A percentile compares a stretch with the other conserved stretches of the same genome.
Conservation (phyloP, 129 eudicot genomes). For the Lactuca saligna region DNA sequence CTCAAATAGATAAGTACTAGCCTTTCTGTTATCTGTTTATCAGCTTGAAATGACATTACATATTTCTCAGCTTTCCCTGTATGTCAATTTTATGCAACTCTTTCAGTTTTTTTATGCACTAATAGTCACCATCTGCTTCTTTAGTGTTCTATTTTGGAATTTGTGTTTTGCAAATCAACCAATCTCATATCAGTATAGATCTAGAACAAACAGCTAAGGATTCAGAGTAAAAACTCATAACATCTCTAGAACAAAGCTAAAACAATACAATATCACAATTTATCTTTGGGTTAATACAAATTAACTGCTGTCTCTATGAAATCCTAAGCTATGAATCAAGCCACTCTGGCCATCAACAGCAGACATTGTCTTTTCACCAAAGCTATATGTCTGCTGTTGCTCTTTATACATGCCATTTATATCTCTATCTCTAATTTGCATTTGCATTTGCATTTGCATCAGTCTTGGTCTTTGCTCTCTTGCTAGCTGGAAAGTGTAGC, state of each 20-base stretch:
- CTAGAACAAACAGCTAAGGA: neutral
- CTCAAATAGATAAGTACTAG: neutral
- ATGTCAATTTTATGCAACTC: neutral
- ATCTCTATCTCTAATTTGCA: slow-evolving; percentile 6
- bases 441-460: slow-evolving; percentile 22
- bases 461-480: slow-evolving; percentile 39
- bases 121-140: neutral
- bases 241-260: slow-evolving; percentile 10
- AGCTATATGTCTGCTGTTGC: slow-evolving; percentile 25
- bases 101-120: neutral
- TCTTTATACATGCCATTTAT: slow-evolving; percentile 8
- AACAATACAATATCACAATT: slow-evolving; percentile 1
- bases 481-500: slow-evolving; percentile 80
- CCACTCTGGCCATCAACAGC: slow-evolving; percentile 10
- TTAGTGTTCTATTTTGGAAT: neutral
- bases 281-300: slow-evolving; percentile 32
- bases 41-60: too few species aligned
- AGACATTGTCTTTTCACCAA: neutral
- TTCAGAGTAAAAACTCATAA: neutral
- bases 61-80: too few species aligned
- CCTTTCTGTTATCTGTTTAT: neutral
- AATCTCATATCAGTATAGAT: slow-evolving; percentile 8
- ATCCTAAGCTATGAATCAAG: slow-evolving; percentile 24
- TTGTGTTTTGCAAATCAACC: neutral
- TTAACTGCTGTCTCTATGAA: slow-evolving; percentile 23